Evolutionary conservation across 164 flowering plant genomes (phyloP).

Genomic region (Stephania yunnanensis): DNA sequence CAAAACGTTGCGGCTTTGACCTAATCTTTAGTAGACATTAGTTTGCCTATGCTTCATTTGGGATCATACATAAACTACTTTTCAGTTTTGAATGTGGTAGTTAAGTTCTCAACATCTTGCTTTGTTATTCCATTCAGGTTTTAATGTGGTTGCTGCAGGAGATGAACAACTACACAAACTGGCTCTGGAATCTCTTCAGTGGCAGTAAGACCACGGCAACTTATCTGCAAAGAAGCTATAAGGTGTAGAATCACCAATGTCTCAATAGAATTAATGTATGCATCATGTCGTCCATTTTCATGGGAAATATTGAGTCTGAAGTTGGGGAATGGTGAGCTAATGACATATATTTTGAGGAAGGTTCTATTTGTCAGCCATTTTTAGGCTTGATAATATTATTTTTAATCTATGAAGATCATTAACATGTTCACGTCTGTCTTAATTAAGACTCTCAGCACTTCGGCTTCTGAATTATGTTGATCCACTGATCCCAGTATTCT

Average conservation of each 20-base stretch:
- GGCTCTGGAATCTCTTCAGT: constrained; percentile 52
- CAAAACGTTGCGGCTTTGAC: not conserved
- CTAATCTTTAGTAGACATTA: not conserved
- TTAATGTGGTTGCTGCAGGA: constrained; percentile 83
- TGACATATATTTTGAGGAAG: not conserved
- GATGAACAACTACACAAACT: constrained; percentile 57
- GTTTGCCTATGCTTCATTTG: not conserved
- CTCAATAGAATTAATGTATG: not conserved
- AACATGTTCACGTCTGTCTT: no score
- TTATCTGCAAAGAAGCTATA: not conserved
- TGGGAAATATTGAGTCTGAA: not conserved
- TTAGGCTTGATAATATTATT: no score
- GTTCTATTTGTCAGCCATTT: not conserved
- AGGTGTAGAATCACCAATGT: not conserved
- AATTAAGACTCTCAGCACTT: no score
- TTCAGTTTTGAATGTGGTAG: no score
- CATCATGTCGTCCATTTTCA: not conserved
- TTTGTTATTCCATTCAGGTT: constrained; percentile 37
- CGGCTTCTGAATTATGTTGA: no score
- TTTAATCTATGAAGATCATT: no score
- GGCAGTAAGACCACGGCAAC: constrained; percentile 33
- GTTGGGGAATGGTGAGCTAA: not conserved
- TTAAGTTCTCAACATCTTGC: no score
- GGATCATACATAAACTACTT: not conserved
- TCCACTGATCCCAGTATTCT: no score